phyloP scores from a whole-genome alignment of 225 moss, liverwort and hornwort genomes.

The Anthoceros angustus region DNA sequence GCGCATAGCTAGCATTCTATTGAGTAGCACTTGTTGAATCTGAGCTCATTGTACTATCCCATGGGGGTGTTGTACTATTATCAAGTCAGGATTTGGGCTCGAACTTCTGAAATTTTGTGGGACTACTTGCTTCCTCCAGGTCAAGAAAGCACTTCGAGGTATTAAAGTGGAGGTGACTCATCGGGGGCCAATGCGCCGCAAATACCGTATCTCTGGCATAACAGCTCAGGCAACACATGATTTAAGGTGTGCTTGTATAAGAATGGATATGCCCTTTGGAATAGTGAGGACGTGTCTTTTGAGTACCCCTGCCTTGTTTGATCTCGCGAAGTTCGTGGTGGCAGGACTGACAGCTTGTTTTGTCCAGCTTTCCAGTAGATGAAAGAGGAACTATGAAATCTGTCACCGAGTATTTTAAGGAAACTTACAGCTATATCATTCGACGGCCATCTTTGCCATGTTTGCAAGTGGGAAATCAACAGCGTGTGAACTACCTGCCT shows the following conservation, averaged over 20 bases:
- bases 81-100: too few relatives aligned
- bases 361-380: conserved; percentile 4
- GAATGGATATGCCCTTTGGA: not conserved
- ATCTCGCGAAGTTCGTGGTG: too few relatives aligned
- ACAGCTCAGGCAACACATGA: conserved; percentile 6
- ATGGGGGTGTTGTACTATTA: too few relatives aligned
- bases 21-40: too few relatives aligned
- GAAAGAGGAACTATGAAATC: conserved; percentile 2
- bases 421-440: conserved; percentile 3
- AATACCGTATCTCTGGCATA: conserved; percentile 7
- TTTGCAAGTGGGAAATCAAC: conserved; percentile 6
- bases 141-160: conserved; percentile 3
- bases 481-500: conserved; percentile 6
- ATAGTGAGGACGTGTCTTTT: too few relatives aligned
- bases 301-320: too few relatives aligned
- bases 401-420: conserved; percentile 5
- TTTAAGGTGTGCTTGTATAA: not conserved
- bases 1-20: too few relatives aligned
- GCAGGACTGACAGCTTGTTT: too few relatives aligned
- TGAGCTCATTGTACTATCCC: too few relatives aligned
- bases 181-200: conserved; percentile 1
- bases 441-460: conserved; percentile 3
- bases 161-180: conserved; percentile 9
- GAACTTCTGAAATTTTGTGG: too few relatives aligned
- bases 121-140: not conserved